Evolutionary conservation across 768 basidiomycete genomes (phyloP).

Genomic region (Brasilioporus rufonigricans): DNA sequence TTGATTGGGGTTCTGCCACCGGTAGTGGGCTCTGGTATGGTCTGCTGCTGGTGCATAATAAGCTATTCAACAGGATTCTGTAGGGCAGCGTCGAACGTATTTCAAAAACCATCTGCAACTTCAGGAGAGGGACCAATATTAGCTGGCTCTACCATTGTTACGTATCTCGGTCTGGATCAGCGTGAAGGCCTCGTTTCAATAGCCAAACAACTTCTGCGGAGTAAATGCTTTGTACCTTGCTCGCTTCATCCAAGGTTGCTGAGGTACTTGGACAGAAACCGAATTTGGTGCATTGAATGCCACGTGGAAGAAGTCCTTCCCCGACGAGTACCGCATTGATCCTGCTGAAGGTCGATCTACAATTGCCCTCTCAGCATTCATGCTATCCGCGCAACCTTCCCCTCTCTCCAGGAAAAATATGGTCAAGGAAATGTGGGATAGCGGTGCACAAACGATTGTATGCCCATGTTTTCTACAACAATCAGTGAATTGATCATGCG

Average conservation of each 20-base stretch:
- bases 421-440: conserved; percentile 87
- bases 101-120: conserved; percentile 42
- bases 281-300: conserved; percentile 44
- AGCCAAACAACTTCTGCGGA: conserved; percentile 58
- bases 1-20: conserved; percentile 85
- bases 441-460: conserved; percentile 83
- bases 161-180: conserved; percentile 77
- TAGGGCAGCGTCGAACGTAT: conserved; percentile 69
- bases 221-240: conserved; percentile 35
- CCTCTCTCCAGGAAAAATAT: conserved; percentile 59
- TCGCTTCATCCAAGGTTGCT: conserved; percentile 4
- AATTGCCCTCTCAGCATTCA: conserved; percentile 83
- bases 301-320: conserved; percentile 59
- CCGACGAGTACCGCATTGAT: conserved; percentile 42
- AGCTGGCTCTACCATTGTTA: conserved; percentile 49
- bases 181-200: conserved; percentile 67
- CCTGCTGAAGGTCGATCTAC: conserved; percentile 45
- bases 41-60: neutral
- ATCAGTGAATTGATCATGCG: conserved; percentile 12
- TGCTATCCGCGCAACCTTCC: conserved; percentile 70
- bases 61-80: conserved; percentile 11
- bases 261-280: conserved; percentile 40
- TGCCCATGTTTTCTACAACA: neutral
- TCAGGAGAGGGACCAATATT: conserved; percentile 36
- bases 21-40: conserved; percentile 82